Evolutionary conservation across 805 yeast species (phyloP).

Genomic region (Saturnispora besseyi): DNA sequence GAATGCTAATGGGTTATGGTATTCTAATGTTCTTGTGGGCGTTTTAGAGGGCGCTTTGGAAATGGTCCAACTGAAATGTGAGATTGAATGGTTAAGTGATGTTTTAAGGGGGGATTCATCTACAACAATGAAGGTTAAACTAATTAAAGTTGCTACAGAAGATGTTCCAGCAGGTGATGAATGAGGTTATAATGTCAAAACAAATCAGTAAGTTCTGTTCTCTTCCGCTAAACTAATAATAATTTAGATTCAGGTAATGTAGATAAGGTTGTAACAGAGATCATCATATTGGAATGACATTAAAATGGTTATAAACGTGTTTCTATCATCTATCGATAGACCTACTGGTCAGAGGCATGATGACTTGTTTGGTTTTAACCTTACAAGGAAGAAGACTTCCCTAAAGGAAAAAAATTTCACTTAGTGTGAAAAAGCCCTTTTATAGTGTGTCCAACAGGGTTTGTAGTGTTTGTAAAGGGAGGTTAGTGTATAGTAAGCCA

Average conservation of each 20-base stretch:
- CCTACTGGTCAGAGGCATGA: background rate
- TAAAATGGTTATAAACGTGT: background rate
- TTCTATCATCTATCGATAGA: background rate
- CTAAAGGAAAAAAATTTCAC: background rate
- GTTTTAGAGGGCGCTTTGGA: conserved; percentile 86
- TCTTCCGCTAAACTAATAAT: conserved; percentile 4
- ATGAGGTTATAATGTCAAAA: conserved; percentile 6
- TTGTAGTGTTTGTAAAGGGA: background rate
- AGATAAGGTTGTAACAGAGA: conserved; percentile 26
- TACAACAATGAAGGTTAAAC: conserved; percentile 70
- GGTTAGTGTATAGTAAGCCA: background rate
- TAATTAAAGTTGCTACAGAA: conserved; percentile 70
- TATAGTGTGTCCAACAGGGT: background rate
- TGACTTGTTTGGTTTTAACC: background rate
- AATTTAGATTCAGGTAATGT: conserved; percentile 27
- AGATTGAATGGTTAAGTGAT: conserved; percentile 72
- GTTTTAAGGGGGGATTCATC: conserved; percentile 70
- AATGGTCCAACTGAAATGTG: conserved; percentile 92
- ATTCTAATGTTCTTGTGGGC: conserved; percentile 83
- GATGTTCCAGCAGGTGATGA: conserved; percentile 98
- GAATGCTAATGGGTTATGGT: conserved; percentile 75
- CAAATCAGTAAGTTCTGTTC: conserved; percentile 8
- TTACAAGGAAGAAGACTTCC: background rate
- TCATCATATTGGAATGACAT: conserved; percentile 21
- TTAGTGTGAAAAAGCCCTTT: background rate